A percentile compares a stretch with the other conserved stretches of the same genome.
phyloP scores from a whole-genome alignment of 2,329 filamentous ascomycete genomes.

The Taxawa tesnikishii region DNA sequence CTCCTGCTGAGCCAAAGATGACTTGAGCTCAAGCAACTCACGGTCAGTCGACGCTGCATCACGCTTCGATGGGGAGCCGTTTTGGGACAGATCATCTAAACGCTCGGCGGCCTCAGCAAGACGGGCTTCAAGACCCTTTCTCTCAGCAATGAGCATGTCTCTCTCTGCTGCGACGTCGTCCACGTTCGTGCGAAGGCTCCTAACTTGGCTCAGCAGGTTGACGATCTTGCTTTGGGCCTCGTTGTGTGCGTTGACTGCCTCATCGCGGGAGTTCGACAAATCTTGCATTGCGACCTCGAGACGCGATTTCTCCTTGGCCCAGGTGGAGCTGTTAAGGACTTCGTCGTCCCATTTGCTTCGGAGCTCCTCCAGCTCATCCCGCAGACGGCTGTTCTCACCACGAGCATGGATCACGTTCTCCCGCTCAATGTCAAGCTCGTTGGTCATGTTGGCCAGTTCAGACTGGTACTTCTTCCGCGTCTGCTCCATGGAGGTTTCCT shows the following conservation, averaged over 20 bases:
- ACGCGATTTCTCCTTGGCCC: conserved; percentile 94
- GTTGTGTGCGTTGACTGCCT: conserved; percentile 85
- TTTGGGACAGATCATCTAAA: conserved; percentile 68
- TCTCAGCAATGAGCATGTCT: conserved; percentile 75
- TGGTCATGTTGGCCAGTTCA: conserved; percentile 78
- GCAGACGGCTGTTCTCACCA: conserved; percentile 71
- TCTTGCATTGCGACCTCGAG: conserved; percentile 83
- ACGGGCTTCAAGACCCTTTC: conserved; percentile 74
- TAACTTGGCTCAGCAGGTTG: conserved; percentile 77
- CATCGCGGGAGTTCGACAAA: conserved; percentile 80
- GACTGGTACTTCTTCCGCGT: conserved; percentile 95
- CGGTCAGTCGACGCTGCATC: conserved; percentile 82
- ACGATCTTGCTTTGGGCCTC: conserved; percentile 92
- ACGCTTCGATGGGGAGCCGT: conserved; percentile 74
- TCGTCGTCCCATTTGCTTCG: conserved; percentile 97
- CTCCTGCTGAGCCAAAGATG: conserved; percentile 79
- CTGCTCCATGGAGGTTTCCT: conserved; percentile 90
- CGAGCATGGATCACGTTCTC: conserved; percentile 79
- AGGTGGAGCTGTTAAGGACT: conserved; percentile 91
- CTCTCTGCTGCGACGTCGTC: conserved; percentile 80
- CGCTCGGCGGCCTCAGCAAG: conserved; percentile 79
- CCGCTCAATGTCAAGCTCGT: conserved; percentile 85
- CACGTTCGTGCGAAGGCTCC: conserved; percentile 66
- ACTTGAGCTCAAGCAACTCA: conserved; percentile 80
- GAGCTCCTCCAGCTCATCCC: conserved; percentile 92